phyloP scores from a whole-genome alignment of 75 land plant species.

The Adiantum capillusveneris region DNA sequence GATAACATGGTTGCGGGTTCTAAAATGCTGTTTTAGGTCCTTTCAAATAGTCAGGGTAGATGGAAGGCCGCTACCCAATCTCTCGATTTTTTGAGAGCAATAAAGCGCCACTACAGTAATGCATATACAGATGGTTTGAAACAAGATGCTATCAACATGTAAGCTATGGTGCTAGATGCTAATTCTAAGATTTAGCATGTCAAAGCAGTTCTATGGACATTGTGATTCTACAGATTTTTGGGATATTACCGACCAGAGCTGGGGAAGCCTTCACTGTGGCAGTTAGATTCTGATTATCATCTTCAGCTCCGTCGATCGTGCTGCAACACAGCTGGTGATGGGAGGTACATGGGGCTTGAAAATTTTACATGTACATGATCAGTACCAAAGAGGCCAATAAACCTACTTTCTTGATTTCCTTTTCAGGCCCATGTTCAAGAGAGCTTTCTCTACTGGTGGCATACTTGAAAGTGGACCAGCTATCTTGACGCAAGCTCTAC shows the following conservation, averaged over 20 bases:
- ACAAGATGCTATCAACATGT: constrained; percentile 78
- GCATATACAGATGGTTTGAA: constrained; percentile 74
- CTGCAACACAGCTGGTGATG: not conserved
- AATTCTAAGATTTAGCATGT: not conserved
- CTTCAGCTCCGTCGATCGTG: not conserved
- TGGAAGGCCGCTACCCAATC: constrained; percentile 74
- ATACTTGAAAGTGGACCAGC: no score
- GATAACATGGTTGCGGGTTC: not conserved
- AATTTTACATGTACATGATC: no score
- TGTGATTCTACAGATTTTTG: constrained; percentile 44
- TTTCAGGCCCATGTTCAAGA: no score
- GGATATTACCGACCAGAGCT: constrained; percentile 65
- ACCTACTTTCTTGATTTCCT: no score
- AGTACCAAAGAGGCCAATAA: no score
- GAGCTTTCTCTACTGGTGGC: no score
- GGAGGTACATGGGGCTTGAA: not conserved
- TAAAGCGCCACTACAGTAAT: constrained; percentile 68
- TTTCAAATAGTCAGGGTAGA: constrained; percentile 55
- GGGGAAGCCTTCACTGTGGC: constrained; percentile 67
- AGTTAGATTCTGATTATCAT: constrained; percentile 58
- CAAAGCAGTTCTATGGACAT: not conserved
- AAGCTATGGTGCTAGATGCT: constrained; percentile 10
- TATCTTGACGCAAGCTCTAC: no score
- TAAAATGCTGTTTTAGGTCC: constrained; percentile 12
- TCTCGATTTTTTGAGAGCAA: constrained; percentile 59